Percentiles rank a stretch among this genome's conserved stretches.
Evolutionary conservation across 345 rosid species (phyloP).

Genomic region (Ailanthus altissimus): DNA sequence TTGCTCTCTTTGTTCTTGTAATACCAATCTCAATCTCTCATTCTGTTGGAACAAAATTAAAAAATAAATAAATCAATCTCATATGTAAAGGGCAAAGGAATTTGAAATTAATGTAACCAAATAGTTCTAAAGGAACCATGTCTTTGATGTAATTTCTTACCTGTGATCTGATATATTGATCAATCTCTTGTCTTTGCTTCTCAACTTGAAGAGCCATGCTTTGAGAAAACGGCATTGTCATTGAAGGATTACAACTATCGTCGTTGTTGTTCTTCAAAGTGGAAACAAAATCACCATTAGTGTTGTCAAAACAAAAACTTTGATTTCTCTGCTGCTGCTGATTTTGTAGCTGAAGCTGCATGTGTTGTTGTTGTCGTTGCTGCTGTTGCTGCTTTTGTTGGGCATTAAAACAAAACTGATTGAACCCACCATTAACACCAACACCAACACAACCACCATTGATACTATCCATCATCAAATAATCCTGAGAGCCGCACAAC

Average conservation of each 20-base stretch:
- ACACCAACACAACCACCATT: conserved; percentile 18
- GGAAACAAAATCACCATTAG: conserved; percentile 15
- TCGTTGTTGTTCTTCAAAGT: conserved; percentile 17
- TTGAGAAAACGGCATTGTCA: conserved; percentile 19
- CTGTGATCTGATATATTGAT: conserved; percentile 63
- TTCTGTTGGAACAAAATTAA: conserved; percentile 32
- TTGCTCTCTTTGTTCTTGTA: conserved; percentile 63
- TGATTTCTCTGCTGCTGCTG: conserved; percentile 35
- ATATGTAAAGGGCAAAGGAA: background rate
- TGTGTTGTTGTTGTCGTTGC: conserved; percentile 31
- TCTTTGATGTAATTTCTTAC: conserved; percentile 30
- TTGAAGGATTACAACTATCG: background rate
- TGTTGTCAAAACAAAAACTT: conserved; percentile 28
- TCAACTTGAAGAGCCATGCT: conserved; percentile 33
- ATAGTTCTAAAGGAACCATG: too few species aligned
- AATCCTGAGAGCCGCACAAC: conserved; percentile 42
- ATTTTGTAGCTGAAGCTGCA: conserved; percentile 35
- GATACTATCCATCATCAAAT: conserved; percentile 34
- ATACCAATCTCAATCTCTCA: conserved; percentile 46
- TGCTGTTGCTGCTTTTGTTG: conserved; percentile 37
- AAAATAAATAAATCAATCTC: background rate
- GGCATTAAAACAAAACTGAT: conserved; percentile 23
- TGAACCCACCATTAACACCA: conserved; percentile 24
- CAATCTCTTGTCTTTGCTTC: conserved; percentile 63
- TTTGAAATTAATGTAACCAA: background rate